Evolutionary conservation across 176 grass and related monocot species (phyloP), one percentile per base, ranked within the genome.

Genomic region (Cocos nucifera): DNA sequence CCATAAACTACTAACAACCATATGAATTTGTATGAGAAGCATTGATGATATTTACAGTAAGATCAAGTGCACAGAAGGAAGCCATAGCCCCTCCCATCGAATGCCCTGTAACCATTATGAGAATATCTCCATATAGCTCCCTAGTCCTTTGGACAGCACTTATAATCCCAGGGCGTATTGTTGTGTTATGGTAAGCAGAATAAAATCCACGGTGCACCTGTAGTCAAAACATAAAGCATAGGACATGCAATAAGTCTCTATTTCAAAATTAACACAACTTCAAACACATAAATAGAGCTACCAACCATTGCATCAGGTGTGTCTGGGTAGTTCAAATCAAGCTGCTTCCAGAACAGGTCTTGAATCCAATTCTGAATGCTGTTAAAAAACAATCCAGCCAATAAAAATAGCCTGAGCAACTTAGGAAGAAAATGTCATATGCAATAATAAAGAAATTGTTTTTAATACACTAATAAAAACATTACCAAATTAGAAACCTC

Each of bases 281-380:
- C 39, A 64, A 23, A 17, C 20, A 8, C 27, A 22, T 19, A n/a
- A 66, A 5, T 59, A 68, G 18, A 3, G 10, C 39, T 26, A 57
- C 64, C 0, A 44, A 78, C 66, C 74, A 70, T 81, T 75, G 66
- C 69, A 49, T 89, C 76, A 15, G 87, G 78, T 84, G 88, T 91
- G 78, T 71, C 58, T 30, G 87, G 93, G 64, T 86, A 89, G 65
- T 83, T 88, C 57, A 97, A 55, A 75, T 97, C 93, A 75, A 97
- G 93, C 53, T 97, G 84, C 66, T 80, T 86, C 93, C 93, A 97
- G 59, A 91, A 58, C 56, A 97, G 75, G 61, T 97, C 84, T 59
- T 77, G 39, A 50, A 91, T 70, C 93, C 93, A 97, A 66, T 97
- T 91, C 65, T 87, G 84, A 50, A 88, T 62, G 56, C 93, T 97